Conservation (phyloP, 768 basidiomycete species). For the Auriculariales sp. region DNA sequence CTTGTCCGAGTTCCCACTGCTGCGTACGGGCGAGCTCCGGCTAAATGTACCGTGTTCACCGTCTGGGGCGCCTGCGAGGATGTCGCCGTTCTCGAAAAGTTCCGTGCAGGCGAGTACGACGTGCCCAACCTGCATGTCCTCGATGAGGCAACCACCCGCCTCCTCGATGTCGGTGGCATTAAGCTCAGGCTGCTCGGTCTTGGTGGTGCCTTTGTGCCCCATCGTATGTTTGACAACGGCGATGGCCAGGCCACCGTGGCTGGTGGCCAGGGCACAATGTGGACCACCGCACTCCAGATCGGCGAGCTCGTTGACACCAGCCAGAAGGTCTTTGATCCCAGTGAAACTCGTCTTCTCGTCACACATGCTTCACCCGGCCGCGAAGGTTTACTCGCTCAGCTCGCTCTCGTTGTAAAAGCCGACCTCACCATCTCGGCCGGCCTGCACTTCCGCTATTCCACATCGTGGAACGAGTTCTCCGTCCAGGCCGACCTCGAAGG, state of each 20-base stretch:
- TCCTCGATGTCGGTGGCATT: constrained; percentile 83
- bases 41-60: constrained; percentile 84
- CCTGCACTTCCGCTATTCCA: constrained; percentile 94
- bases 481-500: constrained; percentile 82
- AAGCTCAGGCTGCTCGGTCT: constrained; percentile 90
- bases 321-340: constrained; percentile 79
- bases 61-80: constrained; percentile 98
- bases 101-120: constrained; percentile 66
- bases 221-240: constrained; percentile 91
- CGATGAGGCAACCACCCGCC: constrained; percentile 90
- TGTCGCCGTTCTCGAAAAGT: constrained; percentile 82
- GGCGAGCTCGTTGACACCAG: constrained; percentile 97
- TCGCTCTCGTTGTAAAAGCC: constrained; percentile 80
- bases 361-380: constrained; percentile 87
- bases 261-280: constrained; percentile 96
- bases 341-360: constrained; percentile 87
- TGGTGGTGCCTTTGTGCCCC: constrained; percentile 86
- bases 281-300: constrained; percentile 94
- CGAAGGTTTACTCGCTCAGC: constrained; percentile 84
- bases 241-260: constrained; percentile 95
- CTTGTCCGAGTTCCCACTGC: constrained; percentile 86
- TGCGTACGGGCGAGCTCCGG: constrained; percentile 81
- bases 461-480: constrained; percentile 92
- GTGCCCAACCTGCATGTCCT: constrained; percentile 85
- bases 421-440: constrained; percentile 91